Percentiles rank a stretch among this genome's conserved stretches.
Conservation (phyloP, 2,329 filamentous ascomycete species). For the Neoarthrinium moseri region DNA sequence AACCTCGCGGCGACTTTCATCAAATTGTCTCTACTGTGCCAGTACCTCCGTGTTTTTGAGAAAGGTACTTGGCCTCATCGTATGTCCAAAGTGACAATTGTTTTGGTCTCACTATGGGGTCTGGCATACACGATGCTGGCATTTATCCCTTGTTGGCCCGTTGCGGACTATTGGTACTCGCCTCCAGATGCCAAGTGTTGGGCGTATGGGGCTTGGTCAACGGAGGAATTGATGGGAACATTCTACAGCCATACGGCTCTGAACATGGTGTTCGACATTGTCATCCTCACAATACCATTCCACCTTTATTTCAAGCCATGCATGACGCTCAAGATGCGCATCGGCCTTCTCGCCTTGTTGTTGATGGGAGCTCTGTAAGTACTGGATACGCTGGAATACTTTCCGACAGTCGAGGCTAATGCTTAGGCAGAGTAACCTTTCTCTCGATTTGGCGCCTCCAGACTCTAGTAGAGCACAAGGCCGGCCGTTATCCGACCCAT, state of each 20-base stretch:
- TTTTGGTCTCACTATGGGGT: conserved; percentile 27
- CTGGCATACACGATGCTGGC: conserved; percentile 26
- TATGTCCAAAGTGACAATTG: conserved; percentile 23
- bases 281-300: conserved; percentile 20
- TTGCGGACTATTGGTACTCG: conserved; percentile 30
- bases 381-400: too few species aligned
- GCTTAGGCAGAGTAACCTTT: conserved; percentile 22
- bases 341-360: conserved; percentile 28
- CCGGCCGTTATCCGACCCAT: conserved; percentile 29
- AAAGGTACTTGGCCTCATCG: conserved; percentile 16
- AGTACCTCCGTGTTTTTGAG: conserved; percentile 35
- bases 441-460: conserved; percentile 30
- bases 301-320: conserved; percentile 15
- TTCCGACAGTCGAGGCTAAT: too few species aligned
- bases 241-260: conserved; percentile 20
- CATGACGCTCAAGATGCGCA: conserved; percentile 25
- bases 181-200: conserved; percentile 11
- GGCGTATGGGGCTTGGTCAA: conserved; percentile 18
- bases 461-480: conserved; percentile 25
- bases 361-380: conserved; percentile 30
- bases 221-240: conserved; percentile 15
- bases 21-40: conserved; percentile 35
- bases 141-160: conserved; percentile 28
- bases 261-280: conserved; percentile 23
- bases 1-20: conserved; percentile 28